Conservation (phyloP, 441 rosid species). For the Monsonia emarginata region DNA sequence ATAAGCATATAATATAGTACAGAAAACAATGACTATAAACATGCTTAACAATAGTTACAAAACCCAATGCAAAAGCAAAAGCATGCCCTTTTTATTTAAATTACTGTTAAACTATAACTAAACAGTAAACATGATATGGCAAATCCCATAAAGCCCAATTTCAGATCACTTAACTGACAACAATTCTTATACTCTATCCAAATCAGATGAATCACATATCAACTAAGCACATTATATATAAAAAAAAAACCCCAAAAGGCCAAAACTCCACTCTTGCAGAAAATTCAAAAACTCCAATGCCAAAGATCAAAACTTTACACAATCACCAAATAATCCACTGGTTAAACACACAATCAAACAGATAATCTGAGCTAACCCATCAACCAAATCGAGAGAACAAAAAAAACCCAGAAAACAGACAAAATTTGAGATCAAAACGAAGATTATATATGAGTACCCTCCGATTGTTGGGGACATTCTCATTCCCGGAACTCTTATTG, state of each 20-base stretch:
- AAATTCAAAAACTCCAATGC: not conserved
- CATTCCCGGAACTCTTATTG: constrained; percentile 23
- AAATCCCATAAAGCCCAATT: not conserved
- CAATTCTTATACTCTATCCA: not conserved
- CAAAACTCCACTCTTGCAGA: constrained; percentile 1
- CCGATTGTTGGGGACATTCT: constrained; percentile 26
- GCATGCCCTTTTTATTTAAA: not conserved
- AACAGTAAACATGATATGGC: not conserved
- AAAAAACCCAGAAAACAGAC: not conserved
- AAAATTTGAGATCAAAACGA: constrained; percentile 6
- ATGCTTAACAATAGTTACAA: too few species aligned
- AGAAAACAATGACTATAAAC: not conserved
- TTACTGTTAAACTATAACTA: not conserved
- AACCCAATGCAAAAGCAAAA: not conserved
- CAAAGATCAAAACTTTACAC: not conserved
- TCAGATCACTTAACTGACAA: not conserved
- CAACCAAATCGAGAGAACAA: not conserved
- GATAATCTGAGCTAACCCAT: not conserved
- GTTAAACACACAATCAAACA: not conserved
- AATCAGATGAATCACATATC: not conserved
- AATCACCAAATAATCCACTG: not conserved
- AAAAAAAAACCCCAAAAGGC: too few species aligned
- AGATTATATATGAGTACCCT: constrained; percentile 28
- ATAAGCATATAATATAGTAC: too few species aligned
- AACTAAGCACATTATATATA: not conserved